Conservation (phyloP, 495 filamentous ascomycete genomes). For the Trichoderma asperelloides region DNA sequence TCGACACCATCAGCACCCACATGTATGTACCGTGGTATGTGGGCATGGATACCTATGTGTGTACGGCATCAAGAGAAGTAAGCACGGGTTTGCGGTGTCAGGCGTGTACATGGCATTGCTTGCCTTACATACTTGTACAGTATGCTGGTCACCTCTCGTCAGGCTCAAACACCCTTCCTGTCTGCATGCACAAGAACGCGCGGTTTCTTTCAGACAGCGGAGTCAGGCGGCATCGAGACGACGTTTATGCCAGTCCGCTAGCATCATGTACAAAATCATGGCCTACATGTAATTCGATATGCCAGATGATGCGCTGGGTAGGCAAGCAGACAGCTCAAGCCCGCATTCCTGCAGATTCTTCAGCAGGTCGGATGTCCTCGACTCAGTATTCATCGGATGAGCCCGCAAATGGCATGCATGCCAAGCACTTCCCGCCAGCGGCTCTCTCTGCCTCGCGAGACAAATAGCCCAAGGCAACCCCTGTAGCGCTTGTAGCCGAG, state of each 20-base stretch:
- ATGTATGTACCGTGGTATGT: background rate
- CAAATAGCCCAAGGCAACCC: background rate
- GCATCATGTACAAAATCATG: background rate
- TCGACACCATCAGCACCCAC: background rate
- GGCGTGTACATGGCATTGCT: background rate
- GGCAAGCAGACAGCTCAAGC: background rate
- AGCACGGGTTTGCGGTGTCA: background rate
- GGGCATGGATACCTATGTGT: background rate
- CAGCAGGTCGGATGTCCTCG: background rate
- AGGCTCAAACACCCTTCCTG: background rate
- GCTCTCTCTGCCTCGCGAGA: background rate
- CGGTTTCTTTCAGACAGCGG: background rate
- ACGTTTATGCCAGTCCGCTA: background rate
- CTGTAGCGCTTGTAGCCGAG: background rate
- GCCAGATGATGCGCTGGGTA: constrained; percentile 1
- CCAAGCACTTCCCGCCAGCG: background rate
- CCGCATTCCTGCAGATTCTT: background rate
- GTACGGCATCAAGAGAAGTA: background rate
- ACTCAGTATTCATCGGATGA: background rate
- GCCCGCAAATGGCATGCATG: constrained; percentile 3
- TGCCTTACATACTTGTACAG: background rate
- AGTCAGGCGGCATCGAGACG: background rate
- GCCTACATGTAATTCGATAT: background rate
- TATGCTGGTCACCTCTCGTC: background rate
- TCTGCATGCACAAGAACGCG: background rate